Conservation (phyloP, 768 basidiomycete genomes). For the Macrocybe gigantea region DNA sequence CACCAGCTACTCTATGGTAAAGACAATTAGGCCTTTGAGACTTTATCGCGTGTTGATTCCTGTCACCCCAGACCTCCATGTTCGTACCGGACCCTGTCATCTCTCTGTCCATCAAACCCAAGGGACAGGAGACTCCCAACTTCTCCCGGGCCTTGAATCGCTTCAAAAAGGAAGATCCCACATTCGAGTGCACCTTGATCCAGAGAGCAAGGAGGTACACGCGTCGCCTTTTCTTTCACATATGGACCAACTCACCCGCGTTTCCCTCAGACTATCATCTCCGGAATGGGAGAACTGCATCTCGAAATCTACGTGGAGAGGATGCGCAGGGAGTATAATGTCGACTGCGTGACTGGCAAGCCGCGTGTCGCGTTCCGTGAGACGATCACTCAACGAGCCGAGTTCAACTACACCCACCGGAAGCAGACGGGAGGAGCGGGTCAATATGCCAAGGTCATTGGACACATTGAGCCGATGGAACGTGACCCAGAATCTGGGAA, state of each 20-base stretch:
- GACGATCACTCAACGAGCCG: constrained; percentile 76
- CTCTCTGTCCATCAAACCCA: constrained; percentile 88
- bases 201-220: constrained; percentile 85
- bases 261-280: constrained; percentile 81
- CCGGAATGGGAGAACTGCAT: constrained; percentile 99
- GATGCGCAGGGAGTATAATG: constrained; percentile 96
- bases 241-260: not conserved
- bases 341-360: constrained; percentile 89
- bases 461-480: constrained; percentile 87
- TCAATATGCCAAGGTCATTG: constrained; percentile 91
- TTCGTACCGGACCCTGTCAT: constrained; percentile 98
- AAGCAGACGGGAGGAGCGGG: constrained; percentile 98
- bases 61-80: constrained; percentile 77
- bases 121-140: constrained; percentile 89
- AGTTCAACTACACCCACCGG: constrained; percentile 92
- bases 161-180: constrained; percentile 98
- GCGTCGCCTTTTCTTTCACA: not conserved
- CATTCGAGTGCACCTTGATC: constrained; percentile 95
- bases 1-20: constrained; percentile 87
- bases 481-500: constrained; percentile 69
- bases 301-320: constrained; percentile 99
- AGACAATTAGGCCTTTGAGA: constrained; percentile 13
- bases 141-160: constrained; percentile 95
- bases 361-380: constrained; percentile 97
- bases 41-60: constrained; percentile 1